Evolutionary conservation across 2,329 filamentous ascomycete species (phyloP).

Genomic region (Colletotrichum gigasporum): DNA sequence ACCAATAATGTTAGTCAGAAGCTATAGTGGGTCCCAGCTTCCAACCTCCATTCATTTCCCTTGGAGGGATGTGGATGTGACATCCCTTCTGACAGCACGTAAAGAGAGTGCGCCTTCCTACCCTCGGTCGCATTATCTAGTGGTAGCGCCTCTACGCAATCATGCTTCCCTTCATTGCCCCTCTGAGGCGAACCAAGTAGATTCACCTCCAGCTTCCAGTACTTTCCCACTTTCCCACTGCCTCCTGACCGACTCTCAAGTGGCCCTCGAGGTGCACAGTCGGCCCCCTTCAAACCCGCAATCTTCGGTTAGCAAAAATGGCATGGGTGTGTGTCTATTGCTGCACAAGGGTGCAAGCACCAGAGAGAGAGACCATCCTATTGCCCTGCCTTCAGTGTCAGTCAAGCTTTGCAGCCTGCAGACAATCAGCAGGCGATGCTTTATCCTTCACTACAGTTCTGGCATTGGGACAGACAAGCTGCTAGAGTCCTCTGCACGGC

Average conservation of each 20-base stretch:
- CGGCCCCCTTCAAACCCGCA: neutral
- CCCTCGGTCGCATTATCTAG: conserved; percentile 1
- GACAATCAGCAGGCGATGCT: neutral
- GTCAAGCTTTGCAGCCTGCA: neutral
- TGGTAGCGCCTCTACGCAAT: neutral
- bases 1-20: neutral
- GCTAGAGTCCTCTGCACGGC: neutral
- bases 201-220: neutral
- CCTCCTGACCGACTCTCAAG: too few species aligned
- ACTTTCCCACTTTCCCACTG: neutral
- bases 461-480: neutral
- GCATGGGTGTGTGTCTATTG: neutral
- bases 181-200: neutral
- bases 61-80: neutral
- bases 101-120: too few species aligned
- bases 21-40: conserved; percentile 1
- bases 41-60: neutral
- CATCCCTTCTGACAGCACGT: neutral
- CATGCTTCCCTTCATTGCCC: neutral
- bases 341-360: conserved; percentile 5
- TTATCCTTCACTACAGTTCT: neutral
- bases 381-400: neutral
- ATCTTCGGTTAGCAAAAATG: neutral
- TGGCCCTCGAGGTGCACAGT: neutral
- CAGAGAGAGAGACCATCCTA: neutral